A percentile compares a stretch with the other conserved stretches of the same genome.
phyloP scores from a whole-genome alignment of 179 eudicot species.

The Sideroxylon spinosum region DNA sequence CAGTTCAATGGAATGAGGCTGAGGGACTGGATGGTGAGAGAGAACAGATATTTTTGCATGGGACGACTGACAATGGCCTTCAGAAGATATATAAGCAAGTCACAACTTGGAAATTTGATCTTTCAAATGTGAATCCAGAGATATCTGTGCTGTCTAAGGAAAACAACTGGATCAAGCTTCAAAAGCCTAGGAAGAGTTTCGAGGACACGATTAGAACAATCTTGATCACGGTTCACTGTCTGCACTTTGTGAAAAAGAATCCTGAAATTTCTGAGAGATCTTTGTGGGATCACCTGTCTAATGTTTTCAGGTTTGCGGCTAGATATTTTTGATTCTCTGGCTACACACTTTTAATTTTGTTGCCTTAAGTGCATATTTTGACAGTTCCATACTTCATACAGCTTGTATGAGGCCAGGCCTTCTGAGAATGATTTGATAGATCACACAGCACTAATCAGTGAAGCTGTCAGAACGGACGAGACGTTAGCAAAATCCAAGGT shows the following conservation, averaged over 20 bases:
- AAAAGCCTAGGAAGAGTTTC: slow-evolving; percentile 58
- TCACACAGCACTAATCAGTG: slow-evolving; percentile 48
- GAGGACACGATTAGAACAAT: slow-evolving; percentile 45
- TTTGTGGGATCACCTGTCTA: slow-evolving; percentile 62
- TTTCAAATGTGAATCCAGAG: slow-evolving; percentile 47
- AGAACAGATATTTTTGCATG: slow-evolving; percentile 49
- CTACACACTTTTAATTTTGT: slow-evolving; percentile 1
- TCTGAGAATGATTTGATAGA: slow-evolving; percentile 56
- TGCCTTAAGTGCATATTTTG: not conserved
- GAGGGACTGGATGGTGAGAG: slow-evolving; percentile 22
- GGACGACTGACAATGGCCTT: slow-evolving; percentile 61
- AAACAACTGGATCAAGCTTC: slow-evolving; percentile 67
- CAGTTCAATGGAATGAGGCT: slow-evolving; percentile 46
- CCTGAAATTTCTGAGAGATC: slow-evolving; percentile 44
- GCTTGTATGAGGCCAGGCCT: slow-evolving; percentile 57
- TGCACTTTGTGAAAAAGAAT: slow-evolving; percentile 43
- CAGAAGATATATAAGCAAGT: slow-evolving; percentile 58
- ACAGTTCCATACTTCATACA: slow-evolving; percentile 27
- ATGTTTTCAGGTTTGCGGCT: slow-evolving; percentile 51
- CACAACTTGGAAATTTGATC: slow-evolving; percentile 74
- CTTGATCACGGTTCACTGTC: slow-evolving; percentile 52
- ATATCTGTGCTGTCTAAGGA: slow-evolving; percentile 56
- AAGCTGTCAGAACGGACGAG: slow-evolving; percentile 54
- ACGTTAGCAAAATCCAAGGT: slow-evolving; percentile 68
- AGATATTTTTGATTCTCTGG: slow-evolving; percentile 1